Conservation (phyloP, 139 green algal genomes). For the Closterium sp. region DNA sequence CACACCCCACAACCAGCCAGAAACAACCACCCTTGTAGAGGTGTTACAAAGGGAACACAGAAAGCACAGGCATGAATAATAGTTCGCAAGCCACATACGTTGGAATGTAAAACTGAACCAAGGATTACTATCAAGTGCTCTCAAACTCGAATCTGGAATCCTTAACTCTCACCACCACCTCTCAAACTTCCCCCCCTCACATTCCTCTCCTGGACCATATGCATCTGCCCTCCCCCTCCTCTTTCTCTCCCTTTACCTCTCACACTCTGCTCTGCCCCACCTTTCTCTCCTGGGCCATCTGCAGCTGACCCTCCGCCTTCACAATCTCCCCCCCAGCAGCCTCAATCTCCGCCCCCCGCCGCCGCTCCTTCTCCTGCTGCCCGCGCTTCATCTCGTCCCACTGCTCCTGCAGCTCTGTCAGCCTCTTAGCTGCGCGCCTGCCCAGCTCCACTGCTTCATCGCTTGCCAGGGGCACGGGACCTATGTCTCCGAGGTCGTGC, state of each 20-base stretch:
- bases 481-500: slow-evolving; percentile 22
- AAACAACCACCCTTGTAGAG: not conserved
- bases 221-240: no score
- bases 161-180: no score
- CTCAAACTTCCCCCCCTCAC: no score
- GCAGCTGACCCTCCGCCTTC: not conserved
- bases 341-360: not conserved
- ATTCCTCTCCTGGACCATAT: no score
- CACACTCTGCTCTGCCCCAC: not conserved
- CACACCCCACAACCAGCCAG: not conserved
- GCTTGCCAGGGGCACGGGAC: not conserved
- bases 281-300: not conserved
- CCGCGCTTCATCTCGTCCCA: slow-evolving; percentile 9
- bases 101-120: no score
- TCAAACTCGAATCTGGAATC: no score
- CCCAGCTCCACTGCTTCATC: not conserved
- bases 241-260: no score
- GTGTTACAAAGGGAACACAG: not conserved
- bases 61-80: not conserved
- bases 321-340: not conserved
- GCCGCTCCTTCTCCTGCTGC: not conserved
- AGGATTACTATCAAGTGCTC: no score
- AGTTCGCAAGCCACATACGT: no score
- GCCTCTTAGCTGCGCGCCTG: not conserved
- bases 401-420: slow-evolving; percentile 18